Conservation (phyloP, 768 basidiomycete species). For the Dacryopinax spathularia region DNA sequence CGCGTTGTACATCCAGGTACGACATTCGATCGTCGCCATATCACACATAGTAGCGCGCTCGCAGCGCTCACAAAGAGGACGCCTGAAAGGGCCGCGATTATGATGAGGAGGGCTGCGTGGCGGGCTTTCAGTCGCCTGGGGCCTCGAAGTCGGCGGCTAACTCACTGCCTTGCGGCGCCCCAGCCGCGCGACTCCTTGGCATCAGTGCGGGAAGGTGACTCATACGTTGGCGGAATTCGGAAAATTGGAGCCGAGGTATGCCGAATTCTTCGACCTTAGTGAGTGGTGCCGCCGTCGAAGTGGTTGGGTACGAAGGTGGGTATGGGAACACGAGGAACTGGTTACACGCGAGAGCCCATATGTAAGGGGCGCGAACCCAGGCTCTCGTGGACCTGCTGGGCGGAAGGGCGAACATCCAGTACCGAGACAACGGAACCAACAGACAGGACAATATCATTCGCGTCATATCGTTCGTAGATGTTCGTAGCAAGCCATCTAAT, state of each 20-base stretch:
- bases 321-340: too few species aligned
- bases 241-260: too few species aligned
- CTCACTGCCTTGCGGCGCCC: background rate
- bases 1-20: background rate
- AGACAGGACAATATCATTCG: background rate
- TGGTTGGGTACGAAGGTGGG: too few species aligned
- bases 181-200: background rate
- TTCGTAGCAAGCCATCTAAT: background rate
- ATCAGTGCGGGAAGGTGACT: too few species aligned
- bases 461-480: background rate
- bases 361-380: too few species aligned
- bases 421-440: background rate
- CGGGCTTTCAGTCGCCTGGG: background rate
- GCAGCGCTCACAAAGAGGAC: background rate
- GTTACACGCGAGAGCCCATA: too few species aligned
- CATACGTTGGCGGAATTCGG: too few species aligned
- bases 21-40: background rate
- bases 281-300: too few species aligned
- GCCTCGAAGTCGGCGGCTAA: background rate
- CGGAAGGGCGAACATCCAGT: too few species aligned
- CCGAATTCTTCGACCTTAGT: too few species aligned
- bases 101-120: background rate
- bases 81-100: background rate
- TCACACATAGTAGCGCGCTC: background rate
- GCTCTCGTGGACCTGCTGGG: too few species aligned